phyloP scores from a whole-genome alignment of 2,329 filamentous ascomycete species.

The Hymenoscyphus fructigenus region DNA sequence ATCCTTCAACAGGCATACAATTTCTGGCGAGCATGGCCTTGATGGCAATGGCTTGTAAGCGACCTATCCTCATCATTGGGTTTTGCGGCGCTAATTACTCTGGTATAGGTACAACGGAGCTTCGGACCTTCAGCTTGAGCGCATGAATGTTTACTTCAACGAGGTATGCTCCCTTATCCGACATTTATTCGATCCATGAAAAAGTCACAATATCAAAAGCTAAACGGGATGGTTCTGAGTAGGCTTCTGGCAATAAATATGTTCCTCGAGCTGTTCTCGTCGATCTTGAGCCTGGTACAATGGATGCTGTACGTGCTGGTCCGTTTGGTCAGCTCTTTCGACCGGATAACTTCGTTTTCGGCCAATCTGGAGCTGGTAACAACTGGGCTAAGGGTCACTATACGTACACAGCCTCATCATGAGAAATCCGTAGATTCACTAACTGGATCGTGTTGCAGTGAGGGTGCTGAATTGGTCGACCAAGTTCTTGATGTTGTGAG shows the following conservation, averaged over 20 bases:
- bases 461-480: conserved; percentile 98
- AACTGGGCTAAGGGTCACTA: conserved; percentile 99
- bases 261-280: conserved; percentile 98
- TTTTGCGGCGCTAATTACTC: background rate
- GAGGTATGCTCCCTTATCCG: conserved; percentile 54
- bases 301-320: conserved; percentile 97
- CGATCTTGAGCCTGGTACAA: conserved; percentile 98
- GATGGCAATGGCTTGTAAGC: conserved; percentile 94
- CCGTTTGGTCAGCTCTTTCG: conserved; percentile 99
- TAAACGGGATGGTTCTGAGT: conserved; percentile 33
- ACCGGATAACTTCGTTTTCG: conserved; percentile 99
- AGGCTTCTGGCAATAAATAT: conserved; percentile 98
- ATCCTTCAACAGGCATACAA: conserved; percentile 63
- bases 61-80: conserved; percentile 2
- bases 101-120: conserved; percentile 85
- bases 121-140: conserved; percentile 98
- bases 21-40: conserved; percentile 91
- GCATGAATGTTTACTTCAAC: conserved; percentile 99
- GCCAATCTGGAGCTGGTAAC: conserved; percentile 99
- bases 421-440: too few relatives aligned
- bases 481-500: conserved; percentile 97
- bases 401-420: conserved; percentile 48
- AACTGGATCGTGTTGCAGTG: conserved; percentile 44
- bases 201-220: background rate
- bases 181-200: too few relatives aligned